Percentiles rank a stretch among this genome's conserved stretches.
phyloP scores from a whole-genome alignment of 2,329 filamentous ascomycete genomes.

The Onygenales sp. region DNA sequence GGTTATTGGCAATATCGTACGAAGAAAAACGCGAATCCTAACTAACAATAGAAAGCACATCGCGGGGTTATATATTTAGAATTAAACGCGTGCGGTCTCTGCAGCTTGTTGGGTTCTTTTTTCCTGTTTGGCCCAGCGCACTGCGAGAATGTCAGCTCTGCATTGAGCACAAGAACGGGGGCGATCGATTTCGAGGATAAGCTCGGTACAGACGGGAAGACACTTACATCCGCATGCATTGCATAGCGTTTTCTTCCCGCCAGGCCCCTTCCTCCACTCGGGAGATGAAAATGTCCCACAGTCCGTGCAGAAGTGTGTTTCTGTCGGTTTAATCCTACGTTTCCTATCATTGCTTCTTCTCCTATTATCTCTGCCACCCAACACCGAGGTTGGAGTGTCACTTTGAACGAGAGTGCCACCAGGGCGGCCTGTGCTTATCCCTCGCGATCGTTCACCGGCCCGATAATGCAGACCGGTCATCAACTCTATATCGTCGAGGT shows the following conservation, averaged over 20 bases:
- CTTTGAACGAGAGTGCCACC: slow-evolving; percentile 75
- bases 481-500: slow-evolving; percentile 85
- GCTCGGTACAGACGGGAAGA: background rate
- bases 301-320: slow-evolving; percentile 93
- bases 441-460: slow-evolving; percentile 78
- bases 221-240: slow-evolving; percentile 80
- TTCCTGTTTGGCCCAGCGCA: slow-evolving; percentile 60
- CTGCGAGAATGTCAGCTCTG: slow-evolving; percentile 20
- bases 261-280: slow-evolving; percentile 91
- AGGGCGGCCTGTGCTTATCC: slow-evolving; percentile 76
- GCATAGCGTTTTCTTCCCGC: slow-evolving; percentile 86
- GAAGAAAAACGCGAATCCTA: background rate
- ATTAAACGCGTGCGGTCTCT: too few relatives aligned
- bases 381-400: slow-evolving; percentile 62
- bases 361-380: slow-evolving; percentile 57
- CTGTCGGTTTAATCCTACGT: slow-evolving; percentile 68
- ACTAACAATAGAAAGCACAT: background rate
- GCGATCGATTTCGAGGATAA: background rate
- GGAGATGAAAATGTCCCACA: slow-evolving; percentile 91
- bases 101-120: slow-evolving; percentile 50
- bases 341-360: slow-evolving; percentile 59
- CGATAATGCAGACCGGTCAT: slow-evolving; percentile 79
- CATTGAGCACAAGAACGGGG: background rate
- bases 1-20: too few relatives aligned
- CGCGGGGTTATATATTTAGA: background rate